These are phyloP conservation scores for Pichia sp. DNA, from an alignment of 1,139 yeast genomes.

Conservation along the genomic window DNA sequence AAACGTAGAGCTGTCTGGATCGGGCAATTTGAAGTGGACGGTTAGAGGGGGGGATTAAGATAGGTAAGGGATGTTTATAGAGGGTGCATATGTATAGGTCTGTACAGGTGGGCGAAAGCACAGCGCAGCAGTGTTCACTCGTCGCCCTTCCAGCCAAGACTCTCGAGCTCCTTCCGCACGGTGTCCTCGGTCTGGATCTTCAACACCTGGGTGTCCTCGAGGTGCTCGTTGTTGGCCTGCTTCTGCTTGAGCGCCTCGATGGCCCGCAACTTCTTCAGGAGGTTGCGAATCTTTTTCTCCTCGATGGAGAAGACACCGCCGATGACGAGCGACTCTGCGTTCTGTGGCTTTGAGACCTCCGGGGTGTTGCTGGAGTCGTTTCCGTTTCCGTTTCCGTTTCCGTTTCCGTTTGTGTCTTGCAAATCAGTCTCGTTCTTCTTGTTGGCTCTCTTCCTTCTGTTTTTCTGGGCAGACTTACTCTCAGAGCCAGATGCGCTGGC, in stretches of 20 bases:
- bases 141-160: slow-evolving; percentile 35
- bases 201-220: slow-evolving; percentile 89
- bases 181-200: slow-evolving; percentile 84
- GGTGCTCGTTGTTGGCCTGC: slow-evolving; percentile 75
- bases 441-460: slow-evolving; percentile 75
- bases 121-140: background rate
- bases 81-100: background rate
- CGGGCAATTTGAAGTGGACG: background rate
- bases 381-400: slow-evolving; percentile 15
- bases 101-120: background rate
- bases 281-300: slow-evolving; percentile 87
- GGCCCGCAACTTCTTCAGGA: slow-evolving; percentile 89
- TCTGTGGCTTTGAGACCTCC: slow-evolving; percentile 10
- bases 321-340: slow-evolving; percentile 37
- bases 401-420: slow-evolving; percentile 10
- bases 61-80: background rate
- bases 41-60: background rate
- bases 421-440: slow-evolving; percentile 42
- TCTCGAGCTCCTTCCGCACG: slow-evolving; percentile 65
- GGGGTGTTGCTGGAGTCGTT: slow-evolving; percentile 17
- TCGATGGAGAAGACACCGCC: slow-evolving; percentile 70
- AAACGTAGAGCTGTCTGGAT: background rate
- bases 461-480: slow-evolving; percentile 57
- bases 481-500: slow-evolving; percentile 37
- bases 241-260: slow-evolving; percentile 85